These are phyloP conservation scores for Deinandra increscens DNA, from an alignment of 129 eudicot species.

Conservation along the genomic window DNA sequence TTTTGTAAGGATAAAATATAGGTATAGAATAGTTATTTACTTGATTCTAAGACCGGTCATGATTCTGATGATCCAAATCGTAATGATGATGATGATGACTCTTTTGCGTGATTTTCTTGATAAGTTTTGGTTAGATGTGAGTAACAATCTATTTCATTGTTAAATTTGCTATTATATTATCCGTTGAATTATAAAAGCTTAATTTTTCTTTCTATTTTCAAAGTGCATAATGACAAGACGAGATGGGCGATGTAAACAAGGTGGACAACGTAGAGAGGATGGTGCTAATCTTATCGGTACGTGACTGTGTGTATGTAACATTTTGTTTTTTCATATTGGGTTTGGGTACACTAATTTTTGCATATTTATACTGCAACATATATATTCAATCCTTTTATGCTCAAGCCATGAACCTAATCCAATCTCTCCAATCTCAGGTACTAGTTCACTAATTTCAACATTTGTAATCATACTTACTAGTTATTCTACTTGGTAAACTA, in stretches of 20 bases:
- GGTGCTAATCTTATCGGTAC: too few species aligned
- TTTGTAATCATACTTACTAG: too few species aligned
- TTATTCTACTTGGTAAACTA: too few species aligned
- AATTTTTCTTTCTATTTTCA: not conserved
- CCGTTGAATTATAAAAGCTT: not conserved
- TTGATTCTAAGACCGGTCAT: not conserved
- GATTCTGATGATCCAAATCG: not conserved
- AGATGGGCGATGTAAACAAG: not conserved
- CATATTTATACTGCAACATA: not conserved
- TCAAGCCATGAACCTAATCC: too few species aligned
- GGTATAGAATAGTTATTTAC: not conserved
- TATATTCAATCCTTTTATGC: too few species aligned
- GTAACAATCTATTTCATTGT: not conserved
- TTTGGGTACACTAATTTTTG: too few species aligned
- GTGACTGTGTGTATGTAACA: too few species aligned
- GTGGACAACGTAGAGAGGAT: not conserved
- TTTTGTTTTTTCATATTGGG: too few species aligned
- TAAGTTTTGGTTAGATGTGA: not conserved
- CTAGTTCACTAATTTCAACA: too few species aligned
- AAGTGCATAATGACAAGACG: not conserved
- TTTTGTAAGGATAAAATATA: too few species aligned
- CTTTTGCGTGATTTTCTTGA: not conserved
- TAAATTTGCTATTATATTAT: not conserved
- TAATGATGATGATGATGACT: not conserved
- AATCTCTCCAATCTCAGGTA: too few species aligned